Conservation (phyloP, 164 flowering plant species). For the Warburgia ugandensis region DNA sequence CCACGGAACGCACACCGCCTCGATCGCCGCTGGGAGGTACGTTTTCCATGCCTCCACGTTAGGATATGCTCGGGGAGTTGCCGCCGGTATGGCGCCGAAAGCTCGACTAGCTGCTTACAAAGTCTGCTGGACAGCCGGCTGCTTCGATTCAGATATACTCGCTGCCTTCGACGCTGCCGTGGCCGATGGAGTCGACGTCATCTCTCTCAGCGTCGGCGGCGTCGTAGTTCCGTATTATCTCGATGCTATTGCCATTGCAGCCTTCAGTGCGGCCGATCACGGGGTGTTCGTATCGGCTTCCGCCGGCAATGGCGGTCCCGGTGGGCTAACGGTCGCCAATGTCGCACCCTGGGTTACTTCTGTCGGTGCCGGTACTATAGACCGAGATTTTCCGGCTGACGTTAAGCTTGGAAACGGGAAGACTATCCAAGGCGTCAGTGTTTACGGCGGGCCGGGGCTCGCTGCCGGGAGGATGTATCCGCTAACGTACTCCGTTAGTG, state of each 20-base stretch:
- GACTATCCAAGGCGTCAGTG: conserved; percentile 47
- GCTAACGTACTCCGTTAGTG: conserved; percentile 67
- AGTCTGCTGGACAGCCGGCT: conserved; percentile 85
- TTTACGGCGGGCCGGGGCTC: conserved; percentile 73
- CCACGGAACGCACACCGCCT: conserved; percentile 95
- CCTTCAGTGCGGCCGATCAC: conserved; percentile 58
- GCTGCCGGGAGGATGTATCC: conserved; percentile 43
- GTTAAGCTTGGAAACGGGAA: conserved; percentile 73
- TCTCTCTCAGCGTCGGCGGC: conserved; percentile 84
- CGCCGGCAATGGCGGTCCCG: conserved; percentile 94
- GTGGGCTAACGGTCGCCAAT: conserved; percentile 74
- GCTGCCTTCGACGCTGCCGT: conserved; percentile 89
- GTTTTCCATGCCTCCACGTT: conserved; percentile 73
- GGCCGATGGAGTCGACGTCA: conserved; percentile 77
- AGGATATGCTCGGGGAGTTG: conserved; percentile 85
- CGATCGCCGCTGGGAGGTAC: conserved; percentile 90
- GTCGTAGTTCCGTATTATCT: conserved; percentile 80
- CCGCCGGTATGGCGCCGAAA: conserved; percentile 95
- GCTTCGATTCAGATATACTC: conserved; percentile 87
- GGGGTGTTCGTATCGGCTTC: conserved; percentile 91
- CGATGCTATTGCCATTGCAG: conserved; percentile 78
- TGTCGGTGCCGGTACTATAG: conserved; percentile 87
- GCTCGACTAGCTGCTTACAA: conserved; percentile 89
- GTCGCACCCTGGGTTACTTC: conserved; percentile 95
- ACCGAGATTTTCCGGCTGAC: conserved; percentile 78